Base-by-base conservation (phyloP, 2,329 filamentous ascomycete genomes). In the Knoxdaviesia proteae region DNA sequence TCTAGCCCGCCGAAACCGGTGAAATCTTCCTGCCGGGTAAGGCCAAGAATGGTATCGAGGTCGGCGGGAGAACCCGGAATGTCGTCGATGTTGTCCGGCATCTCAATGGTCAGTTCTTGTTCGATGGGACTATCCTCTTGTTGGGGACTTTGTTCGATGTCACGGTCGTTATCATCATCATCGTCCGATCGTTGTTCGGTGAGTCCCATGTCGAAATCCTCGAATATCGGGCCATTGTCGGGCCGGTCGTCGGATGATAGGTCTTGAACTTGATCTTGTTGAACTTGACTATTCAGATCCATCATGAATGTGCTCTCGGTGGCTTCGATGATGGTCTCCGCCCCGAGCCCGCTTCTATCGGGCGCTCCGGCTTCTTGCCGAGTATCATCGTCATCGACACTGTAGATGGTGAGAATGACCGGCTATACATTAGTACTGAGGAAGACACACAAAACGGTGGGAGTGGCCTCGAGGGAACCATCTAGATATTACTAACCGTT, bases 261-360 rank as follows among this genome's bases (percentile, higher is more conserved):
- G 20, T 20, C 20, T 20, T 20, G 20, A 20, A 2, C 20, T 20
- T 20, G 20, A 20, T 20, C 20, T 20, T 20, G 20, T 20, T 20
- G 20, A 20, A 20, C 20, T 20, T 20, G 20, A 3, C 20, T 20
- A 20, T 20, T 20, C 20, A 61, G 54, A 10, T 54, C 57, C 49
- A 64, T 60, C 34, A 63, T 46, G 33, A 67, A 64, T 0, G 64
- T 67, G 30, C 43, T 66, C 49, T 66, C 63, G 42, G 44, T 46
- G n/a, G 55, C 59, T 33, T 59, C 55, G 1, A 61, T 52, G 31
- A 44, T 36, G 6, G 32, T 29, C 20, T 69, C 59, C 20, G 73
- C 52, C 3, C 63, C 63, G 46, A 74, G 69, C 39, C 65, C 65
- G 46, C 68, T 73, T 32, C 65, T 63, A 7, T 20, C 20, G 20